Evolutionary conservation across 495 filamentous ascomycete genomes (phyloP).

Genomic region (Aspergillus homomorphus): DNA sequence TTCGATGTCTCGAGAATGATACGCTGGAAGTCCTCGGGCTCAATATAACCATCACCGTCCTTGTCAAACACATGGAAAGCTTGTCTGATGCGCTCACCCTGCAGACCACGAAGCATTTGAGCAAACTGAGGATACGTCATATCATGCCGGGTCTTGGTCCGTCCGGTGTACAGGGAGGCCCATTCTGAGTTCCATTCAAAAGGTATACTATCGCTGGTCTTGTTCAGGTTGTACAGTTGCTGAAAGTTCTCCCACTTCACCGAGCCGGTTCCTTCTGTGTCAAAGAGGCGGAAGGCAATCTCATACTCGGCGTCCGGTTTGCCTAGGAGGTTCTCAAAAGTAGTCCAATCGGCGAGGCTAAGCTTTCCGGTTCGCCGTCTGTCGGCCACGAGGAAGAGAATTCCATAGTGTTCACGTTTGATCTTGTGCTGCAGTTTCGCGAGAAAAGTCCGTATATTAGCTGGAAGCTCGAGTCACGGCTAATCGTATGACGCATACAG

Average conservation of each 20-base stretch:
- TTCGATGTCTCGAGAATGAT: slow-evolving; percentile 91
- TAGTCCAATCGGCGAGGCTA: slow-evolving; percentile 79
- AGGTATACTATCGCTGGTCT: slow-evolving; percentile 73
- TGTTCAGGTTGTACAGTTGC: slow-evolving; percentile 75
- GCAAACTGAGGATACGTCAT: slow-evolving; percentile 97
- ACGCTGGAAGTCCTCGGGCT: slow-evolving; percentile 91
- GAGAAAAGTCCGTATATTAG: slow-evolving; percentile 17
- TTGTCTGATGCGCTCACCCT: slow-evolving; percentile 92
- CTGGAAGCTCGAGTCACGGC: slow-evolving; percentile 5
- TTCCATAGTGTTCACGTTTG: slow-evolving; percentile 86
- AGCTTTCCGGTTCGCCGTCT: slow-evolving; percentile 66
- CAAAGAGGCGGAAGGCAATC: slow-evolving; percentile 95
- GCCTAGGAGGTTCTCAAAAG: slow-evolving; percentile 86
- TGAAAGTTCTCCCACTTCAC: slow-evolving; percentile 88
- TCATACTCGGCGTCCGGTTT: slow-evolving; percentile 99
- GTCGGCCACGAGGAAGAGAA: slow-evolving; percentile 90
- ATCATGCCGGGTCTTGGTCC: slow-evolving; percentile 75
- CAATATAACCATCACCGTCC: slow-evolving; percentile 94
- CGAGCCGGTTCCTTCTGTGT: slow-evolving; percentile 71
- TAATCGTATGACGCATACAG: slow-evolving; percentile 17
- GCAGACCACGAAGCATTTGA: slow-evolving; percentile 93
- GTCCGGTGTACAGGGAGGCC: slow-evolving; percentile 91
- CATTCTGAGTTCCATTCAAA: slow-evolving; percentile 98
- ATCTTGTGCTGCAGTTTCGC: slow-evolving; percentile 77
- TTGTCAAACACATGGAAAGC: slow-evolving; percentile 91